Percentiles rank a stretch among this genome's conserved stretches.
Evolutionary conservation across 73 alveolate species (phyloP).

Genomic region (Breviolum minutum): DNA sequence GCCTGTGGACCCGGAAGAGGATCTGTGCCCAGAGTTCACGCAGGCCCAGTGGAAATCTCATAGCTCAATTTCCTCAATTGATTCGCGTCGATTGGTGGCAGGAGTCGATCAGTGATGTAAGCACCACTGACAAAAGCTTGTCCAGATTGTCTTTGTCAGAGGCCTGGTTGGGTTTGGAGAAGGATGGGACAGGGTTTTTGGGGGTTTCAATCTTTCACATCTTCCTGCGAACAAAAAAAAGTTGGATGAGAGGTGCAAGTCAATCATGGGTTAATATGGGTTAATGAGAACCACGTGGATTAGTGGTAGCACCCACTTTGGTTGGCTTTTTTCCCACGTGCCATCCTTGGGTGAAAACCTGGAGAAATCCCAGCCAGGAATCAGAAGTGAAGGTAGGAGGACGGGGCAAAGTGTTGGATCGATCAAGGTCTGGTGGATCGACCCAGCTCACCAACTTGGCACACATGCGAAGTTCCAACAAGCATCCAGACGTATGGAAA

Average conservation of each 20-base stretch:
- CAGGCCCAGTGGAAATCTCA: background rate
- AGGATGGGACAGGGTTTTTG: background rate
- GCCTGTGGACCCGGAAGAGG: background rate
- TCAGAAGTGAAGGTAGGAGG: no score
- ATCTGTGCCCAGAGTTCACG: background rate
- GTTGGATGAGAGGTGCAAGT: background rate
- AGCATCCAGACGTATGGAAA: no score
- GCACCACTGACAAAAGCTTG: conserved; percentile 21
- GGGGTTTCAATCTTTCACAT: background rate
- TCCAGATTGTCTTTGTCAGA: background rate
- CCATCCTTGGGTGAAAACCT: background rate
- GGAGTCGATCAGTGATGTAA: conserved; percentile 24
- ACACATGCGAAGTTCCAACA: no score
- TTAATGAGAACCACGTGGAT: background rate
- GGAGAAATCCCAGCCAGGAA: background rate
- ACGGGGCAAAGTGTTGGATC: no score
- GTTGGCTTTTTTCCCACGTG: background rate
- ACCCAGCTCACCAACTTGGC: no score
- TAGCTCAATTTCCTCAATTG: no score
- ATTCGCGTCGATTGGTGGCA: background rate
- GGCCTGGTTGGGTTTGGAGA: background rate
- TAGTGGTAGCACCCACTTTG: background rate
- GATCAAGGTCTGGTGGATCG: no score
- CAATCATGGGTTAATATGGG: background rate
- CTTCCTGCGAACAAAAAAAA: background rate